A percentile compares a stretch with the other conserved stretches of the same genome.
These are phyloP conservation scores for Arthrobotrys conoides DNA, from an alignment of 2,329 filamentous ascomycete species.

Conservation along the genomic window DNA sequence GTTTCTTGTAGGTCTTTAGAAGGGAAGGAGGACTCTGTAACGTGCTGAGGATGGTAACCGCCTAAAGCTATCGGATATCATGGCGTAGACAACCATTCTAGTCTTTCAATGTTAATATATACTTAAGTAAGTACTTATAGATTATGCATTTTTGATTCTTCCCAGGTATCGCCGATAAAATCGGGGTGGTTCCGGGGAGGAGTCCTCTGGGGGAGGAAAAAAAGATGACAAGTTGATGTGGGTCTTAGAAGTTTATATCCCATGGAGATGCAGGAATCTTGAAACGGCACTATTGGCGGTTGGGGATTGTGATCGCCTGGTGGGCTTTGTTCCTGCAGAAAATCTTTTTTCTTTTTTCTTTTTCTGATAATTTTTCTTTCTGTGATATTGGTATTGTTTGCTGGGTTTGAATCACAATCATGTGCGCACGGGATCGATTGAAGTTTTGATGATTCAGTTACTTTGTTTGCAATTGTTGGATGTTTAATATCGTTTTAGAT, in stretches of 20 bases:
- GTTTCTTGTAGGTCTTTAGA: not conserved
- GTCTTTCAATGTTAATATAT: not conserved
- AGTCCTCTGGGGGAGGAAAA: not conserved
- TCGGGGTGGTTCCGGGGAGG: conserved; percentile 3
- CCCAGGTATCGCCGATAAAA: conserved; percentile 31
- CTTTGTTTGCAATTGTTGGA: not conserved
- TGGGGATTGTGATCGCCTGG: conserved; percentile 28
- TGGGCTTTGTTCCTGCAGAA: not conserved
- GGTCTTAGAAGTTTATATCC: conserved; percentile 29
- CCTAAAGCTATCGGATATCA: conserved; percentile 32
- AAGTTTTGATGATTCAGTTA: not conserved
- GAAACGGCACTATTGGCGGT: conserved; percentile 44
- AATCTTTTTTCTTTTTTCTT: not conserved
- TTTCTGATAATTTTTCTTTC: too few species aligned
- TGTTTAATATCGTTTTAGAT: not conserved
- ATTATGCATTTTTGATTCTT: not conserved
- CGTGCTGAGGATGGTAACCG: conserved; percentile 5
- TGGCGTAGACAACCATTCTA: not conserved
- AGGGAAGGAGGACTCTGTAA: conserved; percentile 15
- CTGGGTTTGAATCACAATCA: not conserved
- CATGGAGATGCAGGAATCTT: conserved; percentile 55
- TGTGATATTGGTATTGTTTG: not conserved
- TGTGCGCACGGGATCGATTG: conserved; percentile 14
- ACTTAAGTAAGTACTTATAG: not conserved
- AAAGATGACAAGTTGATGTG: conserved; percentile 31